phyloP scores from a whole-genome alignment of 2,329 filamentous ascomycete species.

The Pseudogymnoascus sp. region DNA sequence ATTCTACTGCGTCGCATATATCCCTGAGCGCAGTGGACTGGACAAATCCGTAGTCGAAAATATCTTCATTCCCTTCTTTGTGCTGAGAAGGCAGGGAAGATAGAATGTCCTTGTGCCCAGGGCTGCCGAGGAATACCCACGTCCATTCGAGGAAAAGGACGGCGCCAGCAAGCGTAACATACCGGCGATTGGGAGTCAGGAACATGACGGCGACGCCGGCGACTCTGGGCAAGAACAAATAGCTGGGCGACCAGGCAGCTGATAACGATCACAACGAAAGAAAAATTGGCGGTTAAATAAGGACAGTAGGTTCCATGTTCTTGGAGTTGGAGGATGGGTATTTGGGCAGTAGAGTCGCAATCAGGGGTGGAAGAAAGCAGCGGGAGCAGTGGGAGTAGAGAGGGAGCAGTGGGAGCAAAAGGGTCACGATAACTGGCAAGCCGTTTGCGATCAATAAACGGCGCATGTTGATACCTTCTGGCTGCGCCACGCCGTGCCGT shows the following conservation, averaged over 20 bases:
- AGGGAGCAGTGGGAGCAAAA: not conserved
- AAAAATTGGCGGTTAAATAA: not conserved
- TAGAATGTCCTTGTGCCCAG: not conserved
- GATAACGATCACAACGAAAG: not conserved
- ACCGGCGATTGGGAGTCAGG: conserved; percentile 16
- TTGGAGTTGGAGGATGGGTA: not conserved
- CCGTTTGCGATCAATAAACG: not conserved
- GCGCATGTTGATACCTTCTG: not conserved
- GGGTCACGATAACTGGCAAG: not conserved
- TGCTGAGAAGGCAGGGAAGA: not conserved
- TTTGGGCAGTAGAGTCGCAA: not conserved
- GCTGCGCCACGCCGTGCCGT: not conserved
- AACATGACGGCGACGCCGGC: not conserved
- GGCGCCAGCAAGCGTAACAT: conserved; percentile 15
- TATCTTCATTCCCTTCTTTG: conserved; percentile 11
- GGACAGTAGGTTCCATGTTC: not conserved
- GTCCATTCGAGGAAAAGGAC: conserved; percentile 17
- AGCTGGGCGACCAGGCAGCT: not conserved
- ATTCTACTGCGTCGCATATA: conserved; percentile 27
- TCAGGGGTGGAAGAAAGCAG: not conserved
- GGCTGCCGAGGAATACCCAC: conserved; percentile 20
- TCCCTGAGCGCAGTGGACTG: conserved; percentile 31
- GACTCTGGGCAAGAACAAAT: not conserved
- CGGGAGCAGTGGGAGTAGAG: not conserved
- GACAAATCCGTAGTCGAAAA: conserved; percentile 33